Percentiles rank a stretch among this genome's conserved stretches.
Evolutionary conservation across 2,329 filamentous ascomycete species (phyloP).

Genomic region (Cordyceps militaris): DNA sequence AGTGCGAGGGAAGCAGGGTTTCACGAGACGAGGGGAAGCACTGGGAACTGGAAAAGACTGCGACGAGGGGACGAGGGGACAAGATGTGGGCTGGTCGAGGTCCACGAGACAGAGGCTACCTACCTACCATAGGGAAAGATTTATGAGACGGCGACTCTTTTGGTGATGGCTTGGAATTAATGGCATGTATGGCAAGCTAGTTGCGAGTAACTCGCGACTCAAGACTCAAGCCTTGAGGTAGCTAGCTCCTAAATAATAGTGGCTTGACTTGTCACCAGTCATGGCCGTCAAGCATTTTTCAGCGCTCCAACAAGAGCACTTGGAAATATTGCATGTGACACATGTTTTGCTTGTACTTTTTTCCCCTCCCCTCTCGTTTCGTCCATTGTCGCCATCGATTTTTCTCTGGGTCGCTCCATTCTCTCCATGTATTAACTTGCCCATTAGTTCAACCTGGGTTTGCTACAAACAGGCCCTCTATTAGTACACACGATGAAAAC

Average conservation of each 20-base stretch:
- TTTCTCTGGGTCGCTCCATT: background rate
- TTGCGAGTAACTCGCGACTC: too few species aligned
- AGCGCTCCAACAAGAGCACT: background rate
- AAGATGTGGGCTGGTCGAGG: background rate
- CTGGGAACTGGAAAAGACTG: background rate
- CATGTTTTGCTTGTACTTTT: background rate
- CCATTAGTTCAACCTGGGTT: background rate
- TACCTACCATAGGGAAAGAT: background rate
- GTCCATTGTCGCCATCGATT: background rate
- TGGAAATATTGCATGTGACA: background rate
- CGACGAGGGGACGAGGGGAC: background rate
- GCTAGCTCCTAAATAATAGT: too few species aligned
- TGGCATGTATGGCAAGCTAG: too few species aligned
- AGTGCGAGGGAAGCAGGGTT: background rate
- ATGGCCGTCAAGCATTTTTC: too few species aligned
- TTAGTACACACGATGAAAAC: background rate
- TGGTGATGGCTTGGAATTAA: background rate
- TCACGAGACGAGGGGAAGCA: constrained; percentile 7
- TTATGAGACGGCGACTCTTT: background rate
- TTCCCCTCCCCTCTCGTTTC: background rate
- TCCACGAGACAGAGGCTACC: background rate
- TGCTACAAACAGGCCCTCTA: background rate
- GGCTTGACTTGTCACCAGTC: too few species aligned
- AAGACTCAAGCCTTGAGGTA: too few species aligned
- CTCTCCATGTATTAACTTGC: constrained; percentile 3